A percentile compares a stretch with the other conserved stretches of the same genome.
phyloP scores from a whole-genome alignment of 1,139 yeast genomes.

The Zygosaccharomyces sapae region DNA sequence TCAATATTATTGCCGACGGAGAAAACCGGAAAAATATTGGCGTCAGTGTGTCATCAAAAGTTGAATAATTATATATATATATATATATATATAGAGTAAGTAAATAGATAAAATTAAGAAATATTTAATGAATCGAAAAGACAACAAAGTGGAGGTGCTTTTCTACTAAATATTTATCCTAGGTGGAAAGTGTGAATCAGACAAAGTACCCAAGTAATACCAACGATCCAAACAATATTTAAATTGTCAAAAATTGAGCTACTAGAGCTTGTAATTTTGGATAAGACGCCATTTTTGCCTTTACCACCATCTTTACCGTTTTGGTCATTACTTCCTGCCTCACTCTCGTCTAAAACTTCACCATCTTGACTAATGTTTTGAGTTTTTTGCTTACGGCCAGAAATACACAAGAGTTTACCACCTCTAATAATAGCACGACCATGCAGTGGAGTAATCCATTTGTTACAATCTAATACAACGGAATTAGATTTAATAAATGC shows the following conservation, averaged over 20 bases:
- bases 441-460: slow-evolving; percentile 48
- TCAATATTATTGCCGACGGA: background rate
- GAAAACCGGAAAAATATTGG: background rate
- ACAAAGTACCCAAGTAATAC: slow-evolving; percentile 2
- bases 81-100: no score
- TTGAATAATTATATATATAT: background rate
- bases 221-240: slow-evolving; percentile 8
- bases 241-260: slow-evolving; percentile 4
- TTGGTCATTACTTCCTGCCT: slow-evolving; percentile 5
- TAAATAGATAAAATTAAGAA: no score
- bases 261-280: slow-evolving; percentile 10
- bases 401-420: slow-evolving; percentile 61
- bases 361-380: slow-evolving; percentile 44
- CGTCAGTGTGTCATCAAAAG: background rate
- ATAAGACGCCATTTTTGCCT: slow-evolving; percentile 11
- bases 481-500: slow-evolving; percentile 54
- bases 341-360: slow-evolving; percentile 22
- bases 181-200: background rate
- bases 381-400: slow-evolving; percentile 40
- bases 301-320: slow-evolving; percentile 10
- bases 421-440: slow-evolving; percentile 57
- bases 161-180: background rate
- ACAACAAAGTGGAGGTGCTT: background rate
- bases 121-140: no score
- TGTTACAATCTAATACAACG: slow-evolving; percentile 53